A percentile compares a stretch with the other conserved stretches of the same genome.
Evolutionary conservation across 2,329 filamentous ascomycete genomes (phyloP).

Genomic region (Apiospora marii): DNA sequence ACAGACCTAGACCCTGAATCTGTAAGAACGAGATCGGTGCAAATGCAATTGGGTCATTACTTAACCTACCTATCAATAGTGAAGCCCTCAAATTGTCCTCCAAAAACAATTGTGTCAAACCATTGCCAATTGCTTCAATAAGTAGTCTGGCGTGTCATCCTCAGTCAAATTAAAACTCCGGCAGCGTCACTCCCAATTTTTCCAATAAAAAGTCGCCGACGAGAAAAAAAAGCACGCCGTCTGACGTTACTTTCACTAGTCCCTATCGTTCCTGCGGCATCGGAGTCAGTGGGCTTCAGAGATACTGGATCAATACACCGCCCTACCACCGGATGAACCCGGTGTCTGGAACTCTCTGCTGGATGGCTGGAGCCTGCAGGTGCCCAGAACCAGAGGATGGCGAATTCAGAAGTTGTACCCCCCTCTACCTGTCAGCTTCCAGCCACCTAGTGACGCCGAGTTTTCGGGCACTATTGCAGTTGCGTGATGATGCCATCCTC

Average conservation of each 20-base stretch:
- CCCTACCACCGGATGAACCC: constrained; percentile 8
- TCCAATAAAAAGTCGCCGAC: constrained; percentile 8
- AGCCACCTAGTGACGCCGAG: constrained; percentile 14
- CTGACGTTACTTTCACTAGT: constrained; percentile 15
- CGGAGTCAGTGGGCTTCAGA: constrained; percentile 9
- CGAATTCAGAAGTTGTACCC: constrained; percentile 4
- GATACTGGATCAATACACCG: constrained; percentile 17
- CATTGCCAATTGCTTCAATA: neutral
- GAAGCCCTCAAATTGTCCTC: neutral
- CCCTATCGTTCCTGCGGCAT: neutral
- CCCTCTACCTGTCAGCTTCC: constrained; percentile 6
- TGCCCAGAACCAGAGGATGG: neutral
- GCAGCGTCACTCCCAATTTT: neutral
- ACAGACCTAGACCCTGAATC: neutral
- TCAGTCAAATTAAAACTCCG: constrained; percentile 1
- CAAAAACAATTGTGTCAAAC: neutral
- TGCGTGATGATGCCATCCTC: constrained; percentile 13
- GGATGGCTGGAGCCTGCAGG: constrained; percentile 13
- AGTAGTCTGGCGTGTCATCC: neutral
- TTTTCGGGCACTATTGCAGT: constrained; percentile 19
- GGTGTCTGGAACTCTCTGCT: neutral
- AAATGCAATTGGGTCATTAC: neutral
- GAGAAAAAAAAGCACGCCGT: constrained; percentile 1
- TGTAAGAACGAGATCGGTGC: neutral
- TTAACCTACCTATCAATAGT: too few relatives aligned